Base-by-base conservation (phyloP, 106 monocot species). In the Dioscorea dumetorum region DNA sequence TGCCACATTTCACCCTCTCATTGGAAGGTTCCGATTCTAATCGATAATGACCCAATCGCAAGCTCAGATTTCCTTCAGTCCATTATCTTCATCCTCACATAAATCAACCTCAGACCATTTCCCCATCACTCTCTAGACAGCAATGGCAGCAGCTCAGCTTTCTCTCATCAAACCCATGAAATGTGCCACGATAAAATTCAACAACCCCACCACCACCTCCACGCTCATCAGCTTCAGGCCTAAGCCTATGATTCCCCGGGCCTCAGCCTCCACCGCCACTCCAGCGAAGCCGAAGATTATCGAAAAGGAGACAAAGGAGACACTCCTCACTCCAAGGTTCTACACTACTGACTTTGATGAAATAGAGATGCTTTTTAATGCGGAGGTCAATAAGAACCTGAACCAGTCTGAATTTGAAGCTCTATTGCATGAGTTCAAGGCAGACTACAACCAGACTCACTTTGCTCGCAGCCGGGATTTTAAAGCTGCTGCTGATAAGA, bases 261-360 rank as follows among this genome's bases (percentile, higher is more conserved):
- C 60, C 57, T 22, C 71, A 12, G 60, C 79, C 15, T 21, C 70
- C 0, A 7, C 67, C 54, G 16, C 58, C 66, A 60, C 57, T 0
- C 50, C 52, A 11, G 54, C 61, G 23, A 73, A 67, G 71, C 51
- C 69, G 62, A 84, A 72, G 77, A 81, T 77, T 67, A 11, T 52
- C 0, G 64, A 49, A 20, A 87, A 84, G 24, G 74, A 67, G 53
- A 92, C 92, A 20, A 82, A 87, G 31, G 97, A 99, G 81, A 70
- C 89, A 19, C 89, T 99, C 17, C 76, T 92, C 32, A 77, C 97
- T 35, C 97, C 97, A 35, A 72, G 92, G 73, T 92, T 92, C 77
- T 92, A 99, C 87, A 92, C 97, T 9, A 99, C 92, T 12, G 92
- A 92, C 72, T 99, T 92, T 79, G 91, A 91, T 33, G 95, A 95